Evolutionary conservation across 495 filamentous ascomycete genomes (phyloP).

Genomic region (Penicillium lividum): DNA sequence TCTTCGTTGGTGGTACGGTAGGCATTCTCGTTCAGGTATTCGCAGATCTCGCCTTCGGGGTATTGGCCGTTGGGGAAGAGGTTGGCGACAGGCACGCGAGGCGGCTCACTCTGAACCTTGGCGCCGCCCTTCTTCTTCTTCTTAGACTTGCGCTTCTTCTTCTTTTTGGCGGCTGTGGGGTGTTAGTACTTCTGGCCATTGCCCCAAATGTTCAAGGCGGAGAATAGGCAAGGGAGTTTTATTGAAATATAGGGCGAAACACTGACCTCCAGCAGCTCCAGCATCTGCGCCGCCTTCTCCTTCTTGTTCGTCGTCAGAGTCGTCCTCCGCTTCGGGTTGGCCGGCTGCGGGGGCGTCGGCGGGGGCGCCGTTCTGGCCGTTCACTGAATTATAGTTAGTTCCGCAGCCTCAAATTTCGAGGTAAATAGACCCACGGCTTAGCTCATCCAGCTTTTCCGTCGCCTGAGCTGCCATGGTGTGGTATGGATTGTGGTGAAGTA

Average conservation of each 20-base stretch:
- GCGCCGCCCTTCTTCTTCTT: constrained; percentile 68
- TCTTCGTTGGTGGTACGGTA: constrained; percentile 85
- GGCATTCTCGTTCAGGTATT: constrained; percentile 72
- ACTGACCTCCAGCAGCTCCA: constrained; percentile 47
- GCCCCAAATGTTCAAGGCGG: background rate
- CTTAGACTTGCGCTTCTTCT: constrained; percentile 77
- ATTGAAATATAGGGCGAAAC: background rate
- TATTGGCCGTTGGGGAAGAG: constrained; percentile 76
- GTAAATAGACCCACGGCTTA: constrained; percentile 43
- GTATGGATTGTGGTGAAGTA: constrained; percentile 14
- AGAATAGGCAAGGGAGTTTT: background rate
- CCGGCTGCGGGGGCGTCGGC: constrained; percentile 40
- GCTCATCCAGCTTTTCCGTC: constrained; percentile 52
- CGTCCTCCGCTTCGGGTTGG: constrained; percentile 58
- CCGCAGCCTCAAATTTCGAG: background rate
- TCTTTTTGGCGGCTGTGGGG: constrained; percentile 63
- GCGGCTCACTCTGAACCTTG: constrained; percentile 74
- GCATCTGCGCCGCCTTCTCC: constrained; percentile 47
- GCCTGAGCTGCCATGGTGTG: constrained; percentile 56
- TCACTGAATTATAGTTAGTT: constrained; percentile 40
- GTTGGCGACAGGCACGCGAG: constrained; percentile 70
- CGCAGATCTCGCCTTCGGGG: constrained; percentile 79
- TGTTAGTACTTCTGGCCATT: constrained; percentile 7
- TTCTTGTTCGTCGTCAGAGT: constrained; percentile 65
- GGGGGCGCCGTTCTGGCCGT: constrained; percentile 52